These are phyloP conservation scores for Rhodofomes roseus DNA, from an alignment of 1,284 basidiomycete species.

Conservation along the genomic window DNA sequence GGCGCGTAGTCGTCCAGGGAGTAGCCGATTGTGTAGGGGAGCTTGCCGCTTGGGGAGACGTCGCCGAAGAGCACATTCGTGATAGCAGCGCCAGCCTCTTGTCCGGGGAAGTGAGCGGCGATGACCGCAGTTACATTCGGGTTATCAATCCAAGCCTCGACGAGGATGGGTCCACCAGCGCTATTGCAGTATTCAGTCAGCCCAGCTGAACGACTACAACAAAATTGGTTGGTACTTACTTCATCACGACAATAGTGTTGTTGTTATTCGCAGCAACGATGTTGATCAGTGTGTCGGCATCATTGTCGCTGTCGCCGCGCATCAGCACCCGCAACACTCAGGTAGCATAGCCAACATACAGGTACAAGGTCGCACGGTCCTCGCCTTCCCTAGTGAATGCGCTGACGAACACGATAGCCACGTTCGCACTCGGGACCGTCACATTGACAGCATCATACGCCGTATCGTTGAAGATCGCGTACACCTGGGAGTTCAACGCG, in stretches of 20 bases:
- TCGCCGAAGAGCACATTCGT: conserved; percentile 44
- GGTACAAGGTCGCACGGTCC: conserved; percentile 33
- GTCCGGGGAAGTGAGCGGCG: conserved; percentile 33
- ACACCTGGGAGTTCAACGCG: conserved; percentile 32
- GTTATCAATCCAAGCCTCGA: conserved; percentile 47
- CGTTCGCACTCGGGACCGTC: conserved; percentile 23
- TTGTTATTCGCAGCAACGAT: conserved; percentile 31
- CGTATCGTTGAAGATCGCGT: conserved; percentile 1
- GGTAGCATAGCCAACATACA: not conserved
- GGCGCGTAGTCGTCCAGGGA: conserved; percentile 54
- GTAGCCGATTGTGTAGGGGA: conserved; percentile 81
- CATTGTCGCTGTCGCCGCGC: conserved; percentile 43
- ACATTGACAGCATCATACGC: not conserved
- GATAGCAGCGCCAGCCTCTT: conserved; percentile 52
- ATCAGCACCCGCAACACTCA: not conserved
- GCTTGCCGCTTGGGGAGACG: conserved; percentile 53
- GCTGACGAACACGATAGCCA: conserved; percentile 57
- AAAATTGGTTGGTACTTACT: conserved; percentile 22
- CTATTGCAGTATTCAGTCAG: not conserved
- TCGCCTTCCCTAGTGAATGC: conserved; percentile 50
- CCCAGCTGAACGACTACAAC: not conserved
- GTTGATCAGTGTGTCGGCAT: conserved; percentile 43
- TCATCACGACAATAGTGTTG: conserved; percentile 55
- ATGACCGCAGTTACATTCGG: conserved; percentile 30
- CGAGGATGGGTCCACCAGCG: conserved; percentile 41